These are phyloP conservation scores for Solanum megistacrolobum DNA, from an alignment of 257 asterid genomes.

Conservation along the genomic window DNA sequence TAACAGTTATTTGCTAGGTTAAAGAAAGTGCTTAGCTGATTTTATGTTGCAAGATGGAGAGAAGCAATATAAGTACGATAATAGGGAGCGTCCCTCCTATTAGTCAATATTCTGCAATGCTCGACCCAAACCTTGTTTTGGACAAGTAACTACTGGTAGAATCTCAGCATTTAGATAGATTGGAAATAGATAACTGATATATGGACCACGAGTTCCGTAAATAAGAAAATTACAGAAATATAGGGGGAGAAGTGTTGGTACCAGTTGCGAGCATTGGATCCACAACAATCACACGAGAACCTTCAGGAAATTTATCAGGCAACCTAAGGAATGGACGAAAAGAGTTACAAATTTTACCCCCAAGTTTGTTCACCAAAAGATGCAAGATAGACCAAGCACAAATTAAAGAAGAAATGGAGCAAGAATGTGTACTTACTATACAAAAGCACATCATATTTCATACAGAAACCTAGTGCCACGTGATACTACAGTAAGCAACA, in stretches of 20 bases:
- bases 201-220: background rate
- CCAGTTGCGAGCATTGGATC: slow-evolving; percentile 99
- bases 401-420: background rate
- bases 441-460: background rate
- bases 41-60: background rate
- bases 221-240: background rate
- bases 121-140: background rate
- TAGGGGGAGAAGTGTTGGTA: slow-evolving; percentile 4
- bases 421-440: background rate
- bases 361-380: background rate
- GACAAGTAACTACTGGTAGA: background rate
- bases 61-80: background rate
- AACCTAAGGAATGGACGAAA: slow-evolving; percentile 35
- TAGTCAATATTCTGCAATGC: background rate
- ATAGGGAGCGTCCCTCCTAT: background rate
- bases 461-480: background rate
- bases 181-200: background rate
- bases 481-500: background rate
- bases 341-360: background rate
- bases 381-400: background rate
- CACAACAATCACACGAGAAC: slow-evolving; percentile 67
- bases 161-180: background rate
- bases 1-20: background rate
- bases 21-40: background rate
- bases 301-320: slow-evolving; percentile 81